Base-by-base conservation (phyloP, 2,329 filamentous ascomycete genomes). In the Nectriaceae sp. region DNA sequence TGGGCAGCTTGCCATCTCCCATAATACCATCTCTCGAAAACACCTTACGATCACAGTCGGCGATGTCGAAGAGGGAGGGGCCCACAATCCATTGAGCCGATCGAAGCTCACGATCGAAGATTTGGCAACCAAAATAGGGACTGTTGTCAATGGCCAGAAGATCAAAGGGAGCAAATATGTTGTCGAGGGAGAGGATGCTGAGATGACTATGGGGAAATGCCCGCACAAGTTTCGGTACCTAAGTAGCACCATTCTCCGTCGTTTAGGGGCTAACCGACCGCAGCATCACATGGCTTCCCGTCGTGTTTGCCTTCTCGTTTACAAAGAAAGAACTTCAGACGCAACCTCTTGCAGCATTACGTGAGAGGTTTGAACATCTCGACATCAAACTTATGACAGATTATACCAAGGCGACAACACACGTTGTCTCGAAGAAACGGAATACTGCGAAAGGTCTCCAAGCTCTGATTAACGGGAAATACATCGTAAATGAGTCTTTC, bases 361-460 rank as follows among this genome's bases (percentile, higher is more conserved):
- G 82, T 53, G 72, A 80, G 24, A 79, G 79, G 44, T 80, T 97
- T 16, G 90, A 95, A 65, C 82, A 86, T 38, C 77, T 96, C n/a
- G 94, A 96, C 64, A 86, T 97, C 68, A 97, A 97, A 68, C 85
- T 90, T 13, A 74, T 88, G 13, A 76, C 82, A 37, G 85, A 91
- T 4, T 97, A 90, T 67, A 72, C 79, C 21, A 78, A 74, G 15
- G 73, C 80, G 21, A 97, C 93, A 0, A 96, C 93, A 0, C 92
- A 97, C 68, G 88, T 96, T 11, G 84, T 97, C 26, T 85, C 90
- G 6, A 89, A 85, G 66, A 97, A 96, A 70, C 82, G 94, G 40
- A 99, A 97, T 66, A 93, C 90, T 0, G 82, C 92, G 0, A 91
- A 90, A 56, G 90, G 89, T 0, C 76, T 99, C 3, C 90, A 95